phyloP scores from a whole-genome alignment of 257 asterid species.

The Solanum virginianum region DNA sequence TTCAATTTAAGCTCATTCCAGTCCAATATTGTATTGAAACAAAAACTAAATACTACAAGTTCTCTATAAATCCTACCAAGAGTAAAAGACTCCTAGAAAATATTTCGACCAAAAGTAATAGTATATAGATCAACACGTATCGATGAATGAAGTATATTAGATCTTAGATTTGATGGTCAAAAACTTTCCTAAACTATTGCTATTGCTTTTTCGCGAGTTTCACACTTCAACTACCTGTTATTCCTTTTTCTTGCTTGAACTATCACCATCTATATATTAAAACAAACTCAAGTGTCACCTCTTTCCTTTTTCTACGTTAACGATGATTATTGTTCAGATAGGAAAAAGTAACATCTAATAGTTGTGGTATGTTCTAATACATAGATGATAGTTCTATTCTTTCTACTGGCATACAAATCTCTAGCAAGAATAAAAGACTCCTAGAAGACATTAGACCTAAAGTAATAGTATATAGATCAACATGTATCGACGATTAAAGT shows the following conservation, averaged over 20 bases:
- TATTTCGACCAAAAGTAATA: neutral
- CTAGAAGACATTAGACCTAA: neutral
- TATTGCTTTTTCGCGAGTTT: too few relatives aligned
- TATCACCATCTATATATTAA: neutral
- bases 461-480: neutral
- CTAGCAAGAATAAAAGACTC: neutral
- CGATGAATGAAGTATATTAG: neutral
- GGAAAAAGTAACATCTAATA: too few relatives aligned
- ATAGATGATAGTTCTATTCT: neutral
- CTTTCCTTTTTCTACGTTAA: neutral
- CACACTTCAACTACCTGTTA: too few relatives aligned
- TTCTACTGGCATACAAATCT: neutral
- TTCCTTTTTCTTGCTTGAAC: neutral
- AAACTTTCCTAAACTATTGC: neutral
- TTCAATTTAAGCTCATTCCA: neutral
- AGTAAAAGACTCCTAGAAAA: neutral
- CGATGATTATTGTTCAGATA: too few relatives aligned
- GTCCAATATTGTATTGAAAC: neutral
- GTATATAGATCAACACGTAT: neutral
- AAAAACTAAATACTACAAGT: neutral
- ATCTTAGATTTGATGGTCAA: neutral
- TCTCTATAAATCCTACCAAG: neutral
- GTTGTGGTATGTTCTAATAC: too few relatives aligned
- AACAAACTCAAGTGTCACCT: neutral
- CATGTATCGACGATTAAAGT: neutral